Conservation (phyloP, 768 basidiomycete species). For the Sporobolomyces phaffii region DNA sequence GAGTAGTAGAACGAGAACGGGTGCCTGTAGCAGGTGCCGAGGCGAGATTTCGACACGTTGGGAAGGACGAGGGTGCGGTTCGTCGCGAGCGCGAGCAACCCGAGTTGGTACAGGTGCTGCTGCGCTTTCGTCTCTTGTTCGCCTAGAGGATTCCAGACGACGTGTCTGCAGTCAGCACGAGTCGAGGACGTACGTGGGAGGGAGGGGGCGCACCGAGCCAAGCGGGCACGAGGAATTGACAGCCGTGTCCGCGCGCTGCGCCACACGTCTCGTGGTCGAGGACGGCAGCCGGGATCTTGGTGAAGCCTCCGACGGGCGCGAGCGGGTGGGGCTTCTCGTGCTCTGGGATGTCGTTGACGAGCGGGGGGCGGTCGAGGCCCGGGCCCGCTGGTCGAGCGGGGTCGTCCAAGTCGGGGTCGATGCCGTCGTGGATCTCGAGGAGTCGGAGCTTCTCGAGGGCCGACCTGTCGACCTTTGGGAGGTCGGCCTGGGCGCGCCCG, state of each 20-base stretch:
- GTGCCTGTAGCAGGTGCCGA: slow-evolving; percentile 55
- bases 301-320: neutral
- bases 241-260: neutral
- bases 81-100: slow-evolving; percentile 52
- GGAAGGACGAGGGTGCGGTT: slow-evolving; percentile 60
- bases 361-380: slow-evolving; percentile 17
- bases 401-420: slow-evolving; percentile 24
- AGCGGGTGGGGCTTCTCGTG: slow-evolving; percentile 1
- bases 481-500: neutral
- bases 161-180: neutral
- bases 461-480: slow-evolving; percentile 34
- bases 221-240: slow-evolving; percentile 25
- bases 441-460: slow-evolving; percentile 39
- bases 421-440: slow-evolving; percentile 37
- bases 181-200: too few species aligned
- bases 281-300: slow-evolving; percentile 22
- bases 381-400: neutral
- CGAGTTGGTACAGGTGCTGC: slow-evolving; percentile 55
- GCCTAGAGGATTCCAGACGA: slow-evolving; percentile 21
- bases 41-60: slow-evolving; percentile 56
- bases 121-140: slow-evolving; percentile 61
- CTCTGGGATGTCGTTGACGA: slow-evolving; percentile 34
- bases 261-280: slow-evolving; percentile 30
- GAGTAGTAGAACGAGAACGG: slow-evolving; percentile 54
- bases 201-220: slow-evolving; percentile 21